Base-by-base conservation (phyloP, 495 filamentous ascomycete species). In the Pyrenopolyporus hunteri region DNA sequence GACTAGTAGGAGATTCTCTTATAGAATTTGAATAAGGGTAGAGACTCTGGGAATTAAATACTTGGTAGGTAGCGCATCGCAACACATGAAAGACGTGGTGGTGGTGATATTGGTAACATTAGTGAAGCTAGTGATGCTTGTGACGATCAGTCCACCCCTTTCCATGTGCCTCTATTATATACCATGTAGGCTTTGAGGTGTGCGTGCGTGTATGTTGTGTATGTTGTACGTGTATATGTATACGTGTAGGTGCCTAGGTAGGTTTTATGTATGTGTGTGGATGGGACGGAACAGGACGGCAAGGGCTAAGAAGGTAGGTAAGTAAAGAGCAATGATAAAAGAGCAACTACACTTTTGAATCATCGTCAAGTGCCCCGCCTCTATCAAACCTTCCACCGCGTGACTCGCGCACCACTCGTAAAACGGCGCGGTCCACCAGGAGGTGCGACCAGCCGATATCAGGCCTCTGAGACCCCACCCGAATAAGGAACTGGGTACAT, bases 351-450 rank as follows among this genome's bases (percentile, higher is more conserved):
- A n/a, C 37, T 11, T 16, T 40, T 40, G 37, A 40, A 42, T n/a
- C 20, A 23, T 42, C 19, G 19, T 42, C 37, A 42, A 42, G 32
- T 23, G 13, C 37, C 37, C 37, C 23, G 23, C 23, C 8, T 42
- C 31, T 66, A 57, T 57, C 51, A 57, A 61, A 55, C 63, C 52
- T 56, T 57, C 57, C n/a, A 62, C 53, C 63, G 63, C 57, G 52
- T 62, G 63, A 66, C 57, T 66, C 40, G 63, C 53, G 44, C 63
- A 61, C 49, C 51, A 66, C 60, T 6, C 10, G n/a, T n/a, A n/a
- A 42, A 42, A 20, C 37, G 43, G 23, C 23, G 25, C 31, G 16
- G 23, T 29, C 43, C 23, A 45, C 23, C 16, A 19, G 32, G 35
- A 31, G 29, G 43, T 60, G 63, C 50, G 45, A 60, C 50, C 63